These are phyloP conservation scores for Chrysanthemum seticuspe DNA, from an alignment of 129 eudicot genomes.

Conservation along the genomic window DNA sequence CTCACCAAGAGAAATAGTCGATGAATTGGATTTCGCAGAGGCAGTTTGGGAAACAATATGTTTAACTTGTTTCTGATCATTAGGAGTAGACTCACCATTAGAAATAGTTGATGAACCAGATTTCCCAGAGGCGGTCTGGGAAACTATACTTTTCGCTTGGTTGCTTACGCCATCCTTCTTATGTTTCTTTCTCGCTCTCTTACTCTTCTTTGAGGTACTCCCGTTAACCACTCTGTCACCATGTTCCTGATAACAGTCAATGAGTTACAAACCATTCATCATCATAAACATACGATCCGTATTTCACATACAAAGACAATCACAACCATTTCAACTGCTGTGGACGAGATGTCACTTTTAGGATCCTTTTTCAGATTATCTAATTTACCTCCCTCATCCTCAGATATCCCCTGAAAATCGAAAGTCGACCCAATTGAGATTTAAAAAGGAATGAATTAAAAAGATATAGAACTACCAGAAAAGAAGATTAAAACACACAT, in stretches of 20 bases:
- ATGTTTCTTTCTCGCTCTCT: constrained; percentile 54
- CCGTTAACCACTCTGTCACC: constrained; percentile 39
- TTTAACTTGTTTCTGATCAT: constrained; percentile 25
- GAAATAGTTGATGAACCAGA: constrained; percentile 16
- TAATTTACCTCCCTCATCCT: constrained; percentile 44
- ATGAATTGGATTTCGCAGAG: constrained; percentile 27
- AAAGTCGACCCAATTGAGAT: neutral
- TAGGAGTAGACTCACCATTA: neutral
- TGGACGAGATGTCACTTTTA: constrained; percentile 30
- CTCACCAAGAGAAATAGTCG: neutral
- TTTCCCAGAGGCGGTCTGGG: constrained; percentile 33
- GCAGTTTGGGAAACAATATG: constrained; percentile 36
- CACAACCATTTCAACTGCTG: constrained; percentile 62
- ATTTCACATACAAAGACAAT: constrained; percentile 33
- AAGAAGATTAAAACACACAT: no score
- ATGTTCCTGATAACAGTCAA: constrained; percentile 59
- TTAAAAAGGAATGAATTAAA: neutral
- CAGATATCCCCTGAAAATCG: constrained; percentile 33
- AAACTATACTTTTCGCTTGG: constrained; percentile 33
- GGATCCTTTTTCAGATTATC: constrained; percentile 36
- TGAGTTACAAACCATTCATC: constrained; percentile 42
- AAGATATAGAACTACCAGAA: no score
- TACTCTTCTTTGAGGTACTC: constrained; percentile 56
- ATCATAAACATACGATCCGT: constrained; percentile 31
- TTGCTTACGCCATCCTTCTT: constrained; percentile 37